Percentiles rank a stretch among this genome's conserved stretches.
Evolutionary conservation across 192 early-diverging fungal species (phyloP).

Genomic region (Coemansia reversa): DNA sequence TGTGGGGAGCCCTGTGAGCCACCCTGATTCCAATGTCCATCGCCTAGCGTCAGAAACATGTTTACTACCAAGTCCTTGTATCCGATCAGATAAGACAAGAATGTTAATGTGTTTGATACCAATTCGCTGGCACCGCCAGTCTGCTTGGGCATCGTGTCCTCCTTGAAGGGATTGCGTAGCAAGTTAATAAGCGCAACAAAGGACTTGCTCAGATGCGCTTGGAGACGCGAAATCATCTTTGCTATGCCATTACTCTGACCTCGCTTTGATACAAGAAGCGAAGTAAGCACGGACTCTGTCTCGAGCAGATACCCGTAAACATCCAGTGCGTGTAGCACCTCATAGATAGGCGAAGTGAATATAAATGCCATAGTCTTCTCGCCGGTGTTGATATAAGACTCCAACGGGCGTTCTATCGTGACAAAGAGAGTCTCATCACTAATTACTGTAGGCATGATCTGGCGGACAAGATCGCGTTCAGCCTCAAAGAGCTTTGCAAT

Average conservation of each 20-base stretch:
- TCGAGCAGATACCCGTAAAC: conserved; percentile 49
- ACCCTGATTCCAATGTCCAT: conserved; percentile 49
- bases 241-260: conserved; percentile 36
- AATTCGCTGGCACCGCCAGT: conserved; percentile 49
- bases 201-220: conserved; percentile 40
- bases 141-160: conserved; percentile 48
- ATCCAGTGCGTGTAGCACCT: conserved; percentile 49
- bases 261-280: conserved; percentile 32
- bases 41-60: conserved; percentile 49
- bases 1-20: conserved; percentile 15
- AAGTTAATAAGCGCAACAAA: conserved; percentile 37
- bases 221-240: conserved; percentile 36
- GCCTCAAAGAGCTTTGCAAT: conserved; percentile 54
- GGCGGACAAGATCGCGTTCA: conserved; percentile 50
- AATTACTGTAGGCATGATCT: conserved; percentile 51
- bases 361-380: conserved; percentile 47
- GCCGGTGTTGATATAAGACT: conserved; percentile 38
- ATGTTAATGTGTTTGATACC: conserved; percentile 46
- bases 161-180: conserved; percentile 42
- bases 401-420: conserved; percentile 39
- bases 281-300: conserved; percentile 30
- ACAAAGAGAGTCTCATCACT: conserved; percentile 40
- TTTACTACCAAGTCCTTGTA: conserved; percentile 50
- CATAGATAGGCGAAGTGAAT: conserved; percentile 42
- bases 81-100: conserved; percentile 38